Percentiles rank a stretch among this genome's conserved stretches.
These are phyloP conservation scores for Russula abietina DNA, from an alignment of 768 basidiomycete genomes.

Conservation along the genomic window DNA sequence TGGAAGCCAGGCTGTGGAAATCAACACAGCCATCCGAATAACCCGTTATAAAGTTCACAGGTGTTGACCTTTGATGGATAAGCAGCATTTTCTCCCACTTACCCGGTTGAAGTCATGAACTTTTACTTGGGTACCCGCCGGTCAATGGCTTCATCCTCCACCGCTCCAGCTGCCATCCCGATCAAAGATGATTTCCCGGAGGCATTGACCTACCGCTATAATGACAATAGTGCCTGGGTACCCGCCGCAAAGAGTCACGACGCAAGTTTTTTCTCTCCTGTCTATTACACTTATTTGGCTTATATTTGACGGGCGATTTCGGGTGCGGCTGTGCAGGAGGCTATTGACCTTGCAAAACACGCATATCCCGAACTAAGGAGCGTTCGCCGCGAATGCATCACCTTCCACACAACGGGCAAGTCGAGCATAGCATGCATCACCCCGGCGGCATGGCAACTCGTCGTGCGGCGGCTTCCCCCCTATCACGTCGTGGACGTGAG, in stretches of 20 bases:
- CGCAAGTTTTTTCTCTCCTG: background rate
- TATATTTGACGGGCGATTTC: background rate
- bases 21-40: conserved; percentile 7
- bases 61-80: background rate
- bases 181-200: conserved; percentile 16
- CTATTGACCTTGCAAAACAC: conserved; percentile 19
- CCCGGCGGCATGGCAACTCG: conserved; percentile 23
- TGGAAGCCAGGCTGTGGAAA: background rate
- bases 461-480: conserved; percentile 18
- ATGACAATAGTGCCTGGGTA: conserved; percentile 22
- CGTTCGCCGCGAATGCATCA: conserved; percentile 19
- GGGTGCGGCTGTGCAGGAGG: conserved; percentile 8
- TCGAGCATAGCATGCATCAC: conserved; percentile 23
- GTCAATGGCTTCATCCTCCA: conserved; percentile 1
- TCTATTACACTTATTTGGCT: background rate
- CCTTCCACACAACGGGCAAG: conserved; percentile 21
- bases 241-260: conserved; percentile 16
- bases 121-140: conserved; percentile 8
- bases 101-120: conserved; percentile 10
- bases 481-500: conserved; percentile 21
- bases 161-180: background rate
- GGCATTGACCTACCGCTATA: conserved; percentile 22
- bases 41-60: conserved; percentile 4
- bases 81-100: conserved; percentile 1
- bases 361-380: conserved; percentile 15